Evolutionary conservation across 768 basidiomycete species (phyloP), one percentile per base, ranked within the genome.

Genomic region (Phlebiopsis gigantea): DNA sequence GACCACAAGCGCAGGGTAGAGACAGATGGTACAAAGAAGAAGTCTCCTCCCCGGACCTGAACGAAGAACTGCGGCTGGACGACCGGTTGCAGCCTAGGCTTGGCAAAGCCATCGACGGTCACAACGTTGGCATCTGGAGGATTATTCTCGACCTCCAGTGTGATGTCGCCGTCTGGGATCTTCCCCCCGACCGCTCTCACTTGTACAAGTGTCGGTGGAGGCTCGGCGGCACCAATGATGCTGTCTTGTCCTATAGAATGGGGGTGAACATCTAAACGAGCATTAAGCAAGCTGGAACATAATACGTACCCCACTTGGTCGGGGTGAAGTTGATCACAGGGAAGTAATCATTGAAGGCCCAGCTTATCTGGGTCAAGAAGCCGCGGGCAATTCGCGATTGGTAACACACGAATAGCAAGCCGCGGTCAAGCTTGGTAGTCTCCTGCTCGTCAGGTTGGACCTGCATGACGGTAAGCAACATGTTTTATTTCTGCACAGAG

Each of bases 351-450:
- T 34, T 34, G 31, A 7, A 7, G 6, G 31, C 31, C 31, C 31
- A 34, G 31, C 7, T 7, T 14, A 67, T 63, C 39, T 66, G 70
- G 29, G 62, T 41, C 5, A 43, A 44, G 63, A 75, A 76, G n/a
- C 75, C 75, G 0, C 74, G 74, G 25, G 70, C 65, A 44, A 75
- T 60, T 17, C 56, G 53, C 10, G 72, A 69, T 56, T 74, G 73
- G 61, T 76, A 76, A 21, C 44, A 47, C 7, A 57, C 56, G 26
- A 57, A 57, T 14, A 48, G 47, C 22, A 57, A 28, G 9, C 56
- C 56, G 22, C 56, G 47, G 29, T 57, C 56, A 17, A 41, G 31
- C 31, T 34, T 34, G 7, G 56, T 42, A 19, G 24, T 31, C 29
- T 34, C 19, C 7, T 24, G n/a, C 5, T 26, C 59, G 31, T 34